These are phyloP conservation scores for Metarhizium rileyi DNA, from an alignment of 2,329 filamentous ascomycete species.

Conservation along the genomic window DNA sequence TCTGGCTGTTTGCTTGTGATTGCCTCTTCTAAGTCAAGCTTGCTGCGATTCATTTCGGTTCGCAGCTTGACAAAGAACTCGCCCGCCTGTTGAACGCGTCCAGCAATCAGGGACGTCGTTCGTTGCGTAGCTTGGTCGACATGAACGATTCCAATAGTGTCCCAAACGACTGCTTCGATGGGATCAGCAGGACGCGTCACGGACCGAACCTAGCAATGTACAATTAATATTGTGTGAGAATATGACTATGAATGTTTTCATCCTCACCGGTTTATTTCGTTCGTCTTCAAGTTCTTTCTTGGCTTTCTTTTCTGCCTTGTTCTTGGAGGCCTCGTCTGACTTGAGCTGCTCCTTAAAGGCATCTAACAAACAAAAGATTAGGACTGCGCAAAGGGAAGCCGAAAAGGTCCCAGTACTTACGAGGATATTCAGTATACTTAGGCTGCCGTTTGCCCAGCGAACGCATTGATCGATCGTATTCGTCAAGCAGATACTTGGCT, in stretches of 20 bases:
- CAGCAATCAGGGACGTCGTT: constrained; percentile 31
- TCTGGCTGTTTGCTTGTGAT: constrained; percentile 31
- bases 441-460: constrained; percentile 31
- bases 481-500: constrained; percentile 28
- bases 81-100: constrained; percentile 40
- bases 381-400: neutral
- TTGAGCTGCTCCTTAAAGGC: constrained; percentile 37
- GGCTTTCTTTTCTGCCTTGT: constrained; percentile 36
- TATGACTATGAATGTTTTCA: neutral
- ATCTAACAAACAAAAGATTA: constrained; percentile 16
- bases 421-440: constrained; percentile 37
- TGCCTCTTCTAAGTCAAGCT: constrained; percentile 33
- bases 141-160: constrained; percentile 40
- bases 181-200: constrained; percentile 33
- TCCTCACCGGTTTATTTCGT: constrained; percentile 28
- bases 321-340: constrained; percentile 34
- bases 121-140: constrained; percentile 31
- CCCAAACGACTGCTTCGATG: constrained; percentile 41
- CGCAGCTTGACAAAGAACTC: constrained; percentile 40
- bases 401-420: constrained; percentile 13
- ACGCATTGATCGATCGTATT: constrained; percentile 33
- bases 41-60: constrained; percentile 36
- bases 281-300: constrained; percentile 32
- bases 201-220: constrained; percentile 25
- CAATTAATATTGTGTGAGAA: neutral